Evolutionary conservation across 2,329 filamentous ascomycete species (phyloP), one percentile per base, ranked within the genome.

Genomic region (Colletotrichum spinosum): DNA sequence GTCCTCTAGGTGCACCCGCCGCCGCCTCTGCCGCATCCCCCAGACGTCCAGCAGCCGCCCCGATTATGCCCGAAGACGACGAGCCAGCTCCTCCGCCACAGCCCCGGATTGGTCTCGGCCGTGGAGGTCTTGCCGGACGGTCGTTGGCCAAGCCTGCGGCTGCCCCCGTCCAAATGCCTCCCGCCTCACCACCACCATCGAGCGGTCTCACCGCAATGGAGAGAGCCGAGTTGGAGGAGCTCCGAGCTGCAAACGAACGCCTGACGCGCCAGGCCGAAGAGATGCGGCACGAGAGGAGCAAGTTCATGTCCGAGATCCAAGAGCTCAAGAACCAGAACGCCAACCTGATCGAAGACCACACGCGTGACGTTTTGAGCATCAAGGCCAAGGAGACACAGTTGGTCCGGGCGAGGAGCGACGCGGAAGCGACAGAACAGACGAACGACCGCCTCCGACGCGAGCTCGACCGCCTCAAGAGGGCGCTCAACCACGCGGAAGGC

Each of bases 331-430:
- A 97, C 72, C 93, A 97, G 76, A 99, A 99, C 73, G 96, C 96
- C 33, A 92, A 96, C 68, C 84, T 99, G 39, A 99, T 99, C 67
- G 96, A 99, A 78, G 95, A 98, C 72, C 95, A 98, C 76, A 99
- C 96, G 0, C 87, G 95, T 52, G 95, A 99, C 72, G 93, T 97
- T 0, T 84, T 99, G 46, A 96, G 94, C 71, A 97, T 99, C 80
- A 98, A 98, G 77, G 96, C 96, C 12, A 99, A 99, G 79, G 96
- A 99, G 78, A 98, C 96, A 3, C 96, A 99, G 73, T 86, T 99
- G 6, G 95, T 98, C 9, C 90, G 96, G 49, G 94, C 96, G 10
- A 87, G 94, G 59, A 94, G 92, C 69, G 96, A 99, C 73, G 92
- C 91, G 38, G 95, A 98, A 76, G 89, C 92, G 0, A 92, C 94